Percentiles rank a stretch among this genome's conserved stretches.
Conservation (phyloP, 1,284 basidiomycete species). For the Malassezia yamatoensis region DNA sequence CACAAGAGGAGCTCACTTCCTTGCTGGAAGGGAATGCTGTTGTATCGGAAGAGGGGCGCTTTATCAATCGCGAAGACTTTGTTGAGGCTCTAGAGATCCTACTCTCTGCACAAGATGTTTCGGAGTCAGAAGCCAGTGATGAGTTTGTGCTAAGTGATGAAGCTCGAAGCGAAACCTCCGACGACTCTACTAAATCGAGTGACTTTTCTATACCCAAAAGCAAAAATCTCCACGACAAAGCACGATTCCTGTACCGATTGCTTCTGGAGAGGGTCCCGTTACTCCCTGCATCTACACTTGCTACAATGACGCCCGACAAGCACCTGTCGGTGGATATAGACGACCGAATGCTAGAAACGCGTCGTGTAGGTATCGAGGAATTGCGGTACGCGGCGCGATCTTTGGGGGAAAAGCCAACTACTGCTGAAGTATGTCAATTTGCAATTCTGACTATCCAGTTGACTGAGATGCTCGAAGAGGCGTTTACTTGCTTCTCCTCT, state of each 20-base stretch:
- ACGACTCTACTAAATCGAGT: background rate
- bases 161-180: no score
- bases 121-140: background rate
- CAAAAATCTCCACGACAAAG: background rate
- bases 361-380: constrained; percentile 10
- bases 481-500: background rate
- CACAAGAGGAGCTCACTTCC: background rate
- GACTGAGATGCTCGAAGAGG: constrained; percentile 14
- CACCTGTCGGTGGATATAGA: background rate
- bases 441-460: background rate
- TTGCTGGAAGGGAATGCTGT: background rate
- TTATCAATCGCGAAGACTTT: background rate
- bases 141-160: background rate
- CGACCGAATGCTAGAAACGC: background rate
- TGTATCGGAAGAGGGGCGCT: background rate
- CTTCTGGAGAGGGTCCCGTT: constrained; percentile 13
- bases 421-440: constrained; percentile 1
- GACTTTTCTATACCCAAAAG: background rate
- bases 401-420: constrained; percentile 2
- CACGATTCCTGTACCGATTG: constrained; percentile 4
- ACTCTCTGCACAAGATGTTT: background rate
- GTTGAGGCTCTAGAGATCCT: constrained; percentile 7
- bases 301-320: background rate
- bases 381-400: constrained; percentile 6
- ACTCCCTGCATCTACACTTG: background rate